Base-by-base conservation (phyloP, 805 yeast genomes). In the Cyberlindnera mycetangii region DNA sequence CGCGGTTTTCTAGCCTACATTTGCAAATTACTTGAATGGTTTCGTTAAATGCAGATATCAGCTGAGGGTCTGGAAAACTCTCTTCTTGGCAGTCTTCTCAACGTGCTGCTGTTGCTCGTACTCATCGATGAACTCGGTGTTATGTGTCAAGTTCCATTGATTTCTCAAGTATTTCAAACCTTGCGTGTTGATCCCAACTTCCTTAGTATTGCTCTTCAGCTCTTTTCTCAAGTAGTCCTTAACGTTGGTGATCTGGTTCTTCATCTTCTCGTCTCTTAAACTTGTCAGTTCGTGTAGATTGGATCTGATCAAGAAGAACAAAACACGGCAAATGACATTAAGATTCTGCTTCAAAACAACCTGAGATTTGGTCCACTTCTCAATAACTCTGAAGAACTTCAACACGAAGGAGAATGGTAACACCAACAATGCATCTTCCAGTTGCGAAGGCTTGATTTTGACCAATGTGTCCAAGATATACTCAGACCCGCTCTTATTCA, bases 391-490 rank as follows among this genome's bases (percentile, higher is more conserved):
- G 50, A 93, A 72, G 40, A 93, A 72, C 52, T 78, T 78, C 44
- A 82, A 61, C 2, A 90, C 83, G 64, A 83, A 85, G 10, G 95
- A 88, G 58, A 92, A 90, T 25, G 99, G 97, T 42, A 93, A 71
- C 1, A 93, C 95, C 37, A 93, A 67, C 44, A 93, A 72, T 1
- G 98, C 96, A 66, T 93, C 99, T 56, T 92, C 97, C 28, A 93
- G 68, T 57, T 92, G 96, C 0, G 95, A 76, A 0, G 96, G 79
- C 55, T 76, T 84, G 61, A 93, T 87, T 57, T 80, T 81, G 30
- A 70, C 60, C 14, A 92, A 62, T 0, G 83, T 81, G 37, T 82
- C 83, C 67, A 92, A 71, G 18, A 93, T 90, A 58, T 92, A 85
- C 48, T 81, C 79, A 46, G 81, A 85, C 1, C 97, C 95, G 5